Base-by-base conservation (phyloP, 768 basidiomycete species). In the Xerocomus spinulosus region DNA sequence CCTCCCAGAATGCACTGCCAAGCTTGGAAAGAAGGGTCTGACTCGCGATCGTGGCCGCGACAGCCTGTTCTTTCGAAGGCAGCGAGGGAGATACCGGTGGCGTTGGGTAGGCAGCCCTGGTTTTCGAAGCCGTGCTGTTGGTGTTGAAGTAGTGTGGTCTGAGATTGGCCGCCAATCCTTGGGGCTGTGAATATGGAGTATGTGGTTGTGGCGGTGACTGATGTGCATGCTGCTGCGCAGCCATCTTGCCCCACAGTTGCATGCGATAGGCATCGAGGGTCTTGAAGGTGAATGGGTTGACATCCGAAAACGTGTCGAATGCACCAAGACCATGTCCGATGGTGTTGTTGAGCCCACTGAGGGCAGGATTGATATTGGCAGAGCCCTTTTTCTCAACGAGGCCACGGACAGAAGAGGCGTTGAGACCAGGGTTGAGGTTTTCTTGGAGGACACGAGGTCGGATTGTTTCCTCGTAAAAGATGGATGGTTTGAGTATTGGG, bases 211-310 rank as follows among this genome's bases (percentile, higher is more conserved):
- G 55, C 52, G 72, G 78, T 50, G 70, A 62, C 0, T 75, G 73
- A 8, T 68, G 68, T 43, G 42, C 66, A 50, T 53, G 62, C 45
- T 80, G 85, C 55, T 91, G 90, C 26, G 81, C 76, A 0, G 91
- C 91, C 82, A 95, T 88, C 69, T 86, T 81, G 28, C 83, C 80
- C 93, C 92, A 95, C 0, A 96, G 74, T 52, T 95, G 92, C 87
- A 92, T 92, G 34, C 92, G 79, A 62, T 85, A 85, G 63, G 83
- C 79, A 68, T 94, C 92, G 55, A 94, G 71, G 2, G 79, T 82
- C 73, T 91, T 92, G 74, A 94, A 79, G 3, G 87, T 92, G 68
- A 93, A 93, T 12, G 84, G 82, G 54, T 89, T 91, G 53, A 74
- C 63, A 55, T 93, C 91, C 20, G 83, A 73, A 67, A 90, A 93